Base-by-base conservation (phyloP, 1,284 basidiomycete species). In the Marasmius fiardii region DNA sequence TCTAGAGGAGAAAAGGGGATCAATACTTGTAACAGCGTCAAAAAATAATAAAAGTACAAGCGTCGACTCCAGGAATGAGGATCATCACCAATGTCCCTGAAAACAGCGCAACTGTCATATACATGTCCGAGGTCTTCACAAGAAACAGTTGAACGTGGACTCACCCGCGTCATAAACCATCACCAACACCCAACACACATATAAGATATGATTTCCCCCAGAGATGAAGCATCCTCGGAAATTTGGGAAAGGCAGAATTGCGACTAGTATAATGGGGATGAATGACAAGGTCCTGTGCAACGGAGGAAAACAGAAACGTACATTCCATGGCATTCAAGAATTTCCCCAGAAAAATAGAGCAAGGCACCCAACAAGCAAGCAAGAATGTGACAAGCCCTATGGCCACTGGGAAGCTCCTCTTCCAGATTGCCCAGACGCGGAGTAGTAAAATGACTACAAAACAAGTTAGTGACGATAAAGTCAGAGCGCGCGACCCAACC, bases 161-260 rank as follows among this genome's bases (percentile, higher is more conserved):
- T 47, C n/a, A 47, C 44, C 44, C 16, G 20, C 12, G 26, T 47
- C 44, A 24, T 47, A 47, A 10, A 26, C 26, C 44, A 47, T 26
- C 44, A 47, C 21, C 7, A 44, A 20, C 14, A 44, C 43, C 43
- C 43, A 44, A 44, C 43, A 44, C 43, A 44, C 11, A 20, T 44
- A 44, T 18, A 44, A 20, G 12, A 44, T 44, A 20, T 44, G 43
- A 20, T 20, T 44, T 12, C 43, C 43, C 11, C 43, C 43, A 2
- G 43, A 44, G 43, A 44, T 44, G 20, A 44, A 44, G 43, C 43
- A 44, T 20, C 43, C 43, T 20, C 43, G 43, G 43, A 44, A 44
- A 24, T 44, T 12, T 2, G 43, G 43, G 23, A 47, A 26, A 10
- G 44, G 44, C 6, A 24, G 44, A 16, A 11, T 26, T 47, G 44